Evolutionary conservation across 768 basidiomycete species (phyloP).

Genomic region (Boletus reticulatus): DNA sequence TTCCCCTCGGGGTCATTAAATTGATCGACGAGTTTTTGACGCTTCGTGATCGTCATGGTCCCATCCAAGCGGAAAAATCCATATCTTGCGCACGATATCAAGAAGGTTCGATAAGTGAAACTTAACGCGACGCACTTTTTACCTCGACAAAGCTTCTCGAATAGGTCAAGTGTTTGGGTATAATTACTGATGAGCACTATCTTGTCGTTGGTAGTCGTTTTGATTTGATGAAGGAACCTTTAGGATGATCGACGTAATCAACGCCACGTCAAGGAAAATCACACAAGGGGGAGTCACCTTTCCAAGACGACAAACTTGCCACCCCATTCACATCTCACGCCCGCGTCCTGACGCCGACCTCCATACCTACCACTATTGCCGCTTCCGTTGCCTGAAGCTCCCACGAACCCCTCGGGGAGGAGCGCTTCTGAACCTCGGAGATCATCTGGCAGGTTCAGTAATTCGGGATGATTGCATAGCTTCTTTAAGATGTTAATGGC

Average conservation of each 20-base stretch:
- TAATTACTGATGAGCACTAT: conserved; percentile 97
- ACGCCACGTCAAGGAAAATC: neutral
- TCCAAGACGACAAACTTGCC: conserved; percentile 95
- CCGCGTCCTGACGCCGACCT: conserved; percentile 35
- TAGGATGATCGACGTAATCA: neutral
- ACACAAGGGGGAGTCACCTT: conserved; percentile 46
- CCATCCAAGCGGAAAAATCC: conserved; percentile 91
- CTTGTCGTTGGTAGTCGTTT: conserved; percentile 84
- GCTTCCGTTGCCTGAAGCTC: conserved; percentile 33
- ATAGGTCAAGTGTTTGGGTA: conserved; percentile 91
- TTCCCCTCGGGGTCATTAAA: conserved; percentile 93
- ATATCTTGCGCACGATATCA: conserved; percentile 53
- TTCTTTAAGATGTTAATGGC: conserved; percentile 95
- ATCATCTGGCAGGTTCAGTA: conserved; percentile 82
- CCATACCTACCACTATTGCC: conserved; percentile 39
- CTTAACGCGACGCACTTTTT: conserved; percentile 60
- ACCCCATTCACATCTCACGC: conserved; percentile 76
- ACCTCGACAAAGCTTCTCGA: conserved; percentile 81
- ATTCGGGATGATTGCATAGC: conserved; percentile 91
- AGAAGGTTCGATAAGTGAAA: neutral
- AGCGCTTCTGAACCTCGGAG: conserved; percentile 77
- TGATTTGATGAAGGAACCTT: conserved; percentile 84
- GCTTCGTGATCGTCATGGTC: conserved; percentile 87
- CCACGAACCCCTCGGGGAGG: conserved; percentile 79
- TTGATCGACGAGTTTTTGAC: conserved; percentile 94